Base-by-base conservation (phyloP, 768 basidiomycete genomes). In the Lactarius trivialis region DNA sequence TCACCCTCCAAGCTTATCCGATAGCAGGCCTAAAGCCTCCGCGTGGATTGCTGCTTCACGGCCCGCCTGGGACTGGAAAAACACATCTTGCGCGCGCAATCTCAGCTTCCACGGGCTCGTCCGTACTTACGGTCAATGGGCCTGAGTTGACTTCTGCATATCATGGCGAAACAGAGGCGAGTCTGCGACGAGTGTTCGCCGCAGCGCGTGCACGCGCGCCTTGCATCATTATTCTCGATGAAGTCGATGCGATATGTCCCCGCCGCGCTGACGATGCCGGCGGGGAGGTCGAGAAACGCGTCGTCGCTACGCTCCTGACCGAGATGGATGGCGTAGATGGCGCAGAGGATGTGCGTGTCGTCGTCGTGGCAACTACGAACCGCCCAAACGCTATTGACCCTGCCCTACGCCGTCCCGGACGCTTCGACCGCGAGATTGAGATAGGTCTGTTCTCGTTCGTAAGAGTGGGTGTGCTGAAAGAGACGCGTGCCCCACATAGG, bases 51-150 rank as follows among this genome's bases (percentile, higher is more conserved):
- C 81, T 98, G 21, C 82, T 99, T 1, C 88, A 98, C 72, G 97
- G 97, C 12, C 95, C 94, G 12, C 93, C 97, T 3, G 97, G 97
- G 39, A 98, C 97, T 9, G 97, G 97, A 17, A 99, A 99, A 76
- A 99, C 97, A 0, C 93, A 97, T 70, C 79, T 99, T 2, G 96
- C 97, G 12, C 86, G 93, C 64, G 91, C 94, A 15, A 94, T 99
- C 61, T 94, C 96, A 4, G 82, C 86, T 0, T 92, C 94, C 6
- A 91, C 90, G 1, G 82, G 82, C 33, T 90, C 93, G 7, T 85
- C 87, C 30, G 90, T 97, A n/a, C 82, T 99, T 65, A 85, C 93
- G 55, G 87, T 98, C 72, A 96, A 96, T 68, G 97, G 97, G 0
- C 94, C 97, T 14, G 94, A 98, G 71, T 81, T 98, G 24, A 92